A percentile compares a stretch with the other conserved stretches of the same genome.
These are phyloP conservation scores for Lathyrus tuberosus DNA, from an alignment of 306 rosid species.

Conservation along the genomic window DNA sequence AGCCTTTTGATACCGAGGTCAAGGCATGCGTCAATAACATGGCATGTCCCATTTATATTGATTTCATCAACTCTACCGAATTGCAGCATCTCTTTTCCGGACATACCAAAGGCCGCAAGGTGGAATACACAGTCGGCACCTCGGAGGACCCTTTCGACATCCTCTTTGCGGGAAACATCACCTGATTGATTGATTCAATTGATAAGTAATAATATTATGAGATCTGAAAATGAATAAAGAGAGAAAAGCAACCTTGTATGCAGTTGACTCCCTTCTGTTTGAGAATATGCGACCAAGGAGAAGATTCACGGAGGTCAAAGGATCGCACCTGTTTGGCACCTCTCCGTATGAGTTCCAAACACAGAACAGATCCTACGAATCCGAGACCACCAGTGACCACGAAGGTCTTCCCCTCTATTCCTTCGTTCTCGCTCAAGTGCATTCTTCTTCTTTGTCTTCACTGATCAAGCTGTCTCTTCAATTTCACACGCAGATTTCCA, in stretches of 20 bases:
- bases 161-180: conserved; percentile 62
- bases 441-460: conserved; percentile 26
- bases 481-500: too few relatives aligned
- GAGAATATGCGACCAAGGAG: conserved; percentile 63
- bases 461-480: too few relatives aligned
- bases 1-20: conserved; percentile 68
- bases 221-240: not conserved
- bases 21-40: conserved; percentile 74
- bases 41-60: conserved; percentile 84
- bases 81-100: conserved; percentile 94
- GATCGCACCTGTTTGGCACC: conserved; percentile 78
- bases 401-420: conserved; percentile 73
- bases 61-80: conserved; percentile 75
- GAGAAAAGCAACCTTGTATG: conserved; percentile 59
- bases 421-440: conserved; percentile 93
- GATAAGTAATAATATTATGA: not conserved
- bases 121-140: conserved; percentile 90
- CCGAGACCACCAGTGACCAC: conserved; percentile 90
- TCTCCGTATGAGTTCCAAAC: conserved; percentile 79
- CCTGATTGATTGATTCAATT: conserved; percentile 43
- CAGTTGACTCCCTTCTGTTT: conserved; percentile 55
- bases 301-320: conserved; percentile 67
- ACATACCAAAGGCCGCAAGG: conserved; percentile 83
- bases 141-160: conserved; percentile 69
- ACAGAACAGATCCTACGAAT: conserved; percentile 81